Evolutionary conservation across 2,329 filamentous ascomycete species (phyloP).

Genomic region (Microdochium nivale): DNA sequence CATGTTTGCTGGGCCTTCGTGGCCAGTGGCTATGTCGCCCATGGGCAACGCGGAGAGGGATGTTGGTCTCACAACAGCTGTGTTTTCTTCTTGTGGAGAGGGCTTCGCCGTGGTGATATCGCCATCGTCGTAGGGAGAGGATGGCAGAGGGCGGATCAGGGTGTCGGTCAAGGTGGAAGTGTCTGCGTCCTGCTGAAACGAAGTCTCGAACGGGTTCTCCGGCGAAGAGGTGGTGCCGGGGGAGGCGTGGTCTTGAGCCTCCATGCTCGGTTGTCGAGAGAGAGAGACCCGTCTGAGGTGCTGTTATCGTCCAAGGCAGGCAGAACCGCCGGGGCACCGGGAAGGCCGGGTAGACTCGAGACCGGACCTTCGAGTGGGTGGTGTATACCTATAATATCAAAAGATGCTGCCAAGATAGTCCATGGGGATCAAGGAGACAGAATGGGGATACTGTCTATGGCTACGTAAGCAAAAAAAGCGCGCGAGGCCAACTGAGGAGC

Average conservation of each 20-base stretch:
- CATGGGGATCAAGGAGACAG: not conserved
- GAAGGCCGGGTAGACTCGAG: not conserved
- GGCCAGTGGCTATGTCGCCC: not conserved
- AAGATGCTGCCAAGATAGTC: not conserved
- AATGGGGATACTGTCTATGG: too few relatives aligned
- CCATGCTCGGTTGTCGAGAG: not conserved
- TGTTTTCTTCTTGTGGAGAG: not conserved
- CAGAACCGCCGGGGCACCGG: not conserved
- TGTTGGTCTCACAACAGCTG: not conserved
- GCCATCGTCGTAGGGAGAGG: not conserved
- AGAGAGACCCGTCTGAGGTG: not conserved
- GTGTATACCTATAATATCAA: not conserved
- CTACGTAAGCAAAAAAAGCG: too few relatives aligned
- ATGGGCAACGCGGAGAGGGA: not conserved
- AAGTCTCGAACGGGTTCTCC: not conserved
- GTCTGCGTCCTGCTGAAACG: not conserved
- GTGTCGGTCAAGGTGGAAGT: not conserved
- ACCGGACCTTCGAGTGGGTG: not conserved
- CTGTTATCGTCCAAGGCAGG: not conserved
- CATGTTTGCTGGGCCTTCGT: not conserved
- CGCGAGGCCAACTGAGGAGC: too few relatives aligned
- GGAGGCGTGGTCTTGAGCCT: not conserved
- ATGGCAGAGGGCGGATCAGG: not conserved
- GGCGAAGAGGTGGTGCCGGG: not conserved
- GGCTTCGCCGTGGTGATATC: not conserved